Percentiles rank a stretch among this genome's conserved stretches.
phyloP scores from a whole-genome alignment of 225 moss, liverwort and hornwort genomes.

The Marchantia paleacea region DNA sequence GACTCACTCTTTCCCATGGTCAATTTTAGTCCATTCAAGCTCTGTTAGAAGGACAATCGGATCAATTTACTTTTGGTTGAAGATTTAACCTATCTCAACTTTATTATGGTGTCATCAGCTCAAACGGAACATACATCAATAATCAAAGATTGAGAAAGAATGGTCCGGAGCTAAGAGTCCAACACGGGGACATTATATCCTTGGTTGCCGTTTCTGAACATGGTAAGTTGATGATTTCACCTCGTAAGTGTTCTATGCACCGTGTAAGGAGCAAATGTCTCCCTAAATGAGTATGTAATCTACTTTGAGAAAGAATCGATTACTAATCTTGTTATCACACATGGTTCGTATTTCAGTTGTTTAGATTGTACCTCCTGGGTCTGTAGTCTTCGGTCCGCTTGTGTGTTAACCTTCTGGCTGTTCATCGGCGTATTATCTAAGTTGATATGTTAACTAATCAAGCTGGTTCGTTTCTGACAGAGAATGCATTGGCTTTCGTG shows the following conservation, averaged over 20 bases:
- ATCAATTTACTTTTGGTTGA: neutral
- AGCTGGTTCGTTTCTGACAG: conserved; percentile 23
- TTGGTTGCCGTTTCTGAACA: conserved; percentile 48
- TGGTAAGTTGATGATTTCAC: conserved; percentile 44
- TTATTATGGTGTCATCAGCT: conserved; percentile 19
- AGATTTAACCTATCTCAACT: neutral
- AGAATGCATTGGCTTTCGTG: conserved; percentile 78
- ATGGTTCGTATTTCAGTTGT: too few relatives aligned
- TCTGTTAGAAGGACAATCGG: neutral
- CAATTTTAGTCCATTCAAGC: neutral
- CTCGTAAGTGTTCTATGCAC: neutral
- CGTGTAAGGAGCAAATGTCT: neutral
- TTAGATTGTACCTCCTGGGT: too few relatives aligned
- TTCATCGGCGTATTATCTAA: too few relatives aligned
- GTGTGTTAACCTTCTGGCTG: too few relatives aligned
- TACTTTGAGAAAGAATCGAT: too few relatives aligned
- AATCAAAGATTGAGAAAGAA: conserved; percentile 44
- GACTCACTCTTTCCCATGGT: neutral
- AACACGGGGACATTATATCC: conserved; percentile 51
- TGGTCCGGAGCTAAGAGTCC: conserved; percentile 45
- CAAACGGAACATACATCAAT: conserved; percentile 53
- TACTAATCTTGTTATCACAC: too few relatives aligned
- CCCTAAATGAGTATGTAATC: neutral
- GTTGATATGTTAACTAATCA: too few relatives aligned
- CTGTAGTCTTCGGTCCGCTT: too few relatives aligned